phyloP scores from a whole-genome alignment of 805 yeast genomes.

The Alloascoidea hylecoeti region DNA sequence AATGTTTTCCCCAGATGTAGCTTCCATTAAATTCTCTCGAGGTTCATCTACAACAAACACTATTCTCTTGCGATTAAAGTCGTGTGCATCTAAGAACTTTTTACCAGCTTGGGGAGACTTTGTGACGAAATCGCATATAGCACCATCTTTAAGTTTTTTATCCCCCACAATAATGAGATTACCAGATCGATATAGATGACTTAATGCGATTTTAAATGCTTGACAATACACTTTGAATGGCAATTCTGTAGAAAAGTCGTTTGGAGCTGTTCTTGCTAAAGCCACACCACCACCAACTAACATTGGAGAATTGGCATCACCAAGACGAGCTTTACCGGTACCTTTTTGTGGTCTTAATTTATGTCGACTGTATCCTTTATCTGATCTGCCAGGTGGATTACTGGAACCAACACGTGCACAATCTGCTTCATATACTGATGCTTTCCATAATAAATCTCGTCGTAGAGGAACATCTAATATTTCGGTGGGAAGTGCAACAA shows the following conservation, averaged over 20 bases:
- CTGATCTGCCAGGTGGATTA: constrained; percentile 76
- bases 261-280: constrained; percentile 80
- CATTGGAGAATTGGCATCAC: constrained; percentile 91
- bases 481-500: constrained; percentile 64
- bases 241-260: constrained; percentile 69
- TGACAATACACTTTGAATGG: constrained; percentile 58
- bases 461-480: constrained; percentile 66
- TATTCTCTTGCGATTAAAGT: constrained; percentile 35
- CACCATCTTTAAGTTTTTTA: constrained; percentile 13
- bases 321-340: constrained; percentile 87
- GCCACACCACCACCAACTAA: constrained; percentile 86
- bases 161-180: constrained; percentile 56
- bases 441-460: constrained; percentile 88
- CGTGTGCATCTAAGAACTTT: constrained; percentile 32
- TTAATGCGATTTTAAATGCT: constrained; percentile 74
- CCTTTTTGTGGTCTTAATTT: constrained; percentile 89
- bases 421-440: constrained; percentile 87
- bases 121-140: constrained; percentile 15
- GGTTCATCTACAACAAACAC: constrained; percentile 54
- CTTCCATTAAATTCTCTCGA: constrained; percentile 43
- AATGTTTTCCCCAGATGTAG: constrained; percentile 29
- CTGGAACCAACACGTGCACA: constrained; percentile 80
- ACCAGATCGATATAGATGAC: constrained; percentile 69
- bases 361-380: constrained; percentile 71
- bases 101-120: constrained; percentile 28